Evolutionary conservation across 2,329 filamentous ascomycete species (phyloP).

Genomic region (Colletotrichum australisinense): DNA sequence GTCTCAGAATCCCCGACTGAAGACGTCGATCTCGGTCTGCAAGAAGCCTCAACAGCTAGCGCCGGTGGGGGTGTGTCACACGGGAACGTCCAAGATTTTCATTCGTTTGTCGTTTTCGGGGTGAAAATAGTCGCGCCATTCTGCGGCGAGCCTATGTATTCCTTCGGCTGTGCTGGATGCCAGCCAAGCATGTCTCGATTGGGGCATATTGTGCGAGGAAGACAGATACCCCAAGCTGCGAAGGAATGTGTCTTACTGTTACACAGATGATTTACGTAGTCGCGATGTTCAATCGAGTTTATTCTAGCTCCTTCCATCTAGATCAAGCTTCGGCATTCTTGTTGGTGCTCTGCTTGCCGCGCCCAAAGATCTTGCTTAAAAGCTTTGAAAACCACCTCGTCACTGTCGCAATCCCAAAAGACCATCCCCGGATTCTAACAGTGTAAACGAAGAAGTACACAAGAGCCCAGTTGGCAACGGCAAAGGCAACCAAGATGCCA

Average conservation of each 20-base stretch:
- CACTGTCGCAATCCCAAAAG: conserved; percentile 62
- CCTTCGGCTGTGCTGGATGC: neutral
- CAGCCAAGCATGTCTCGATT: no score
- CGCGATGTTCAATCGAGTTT: neutral
- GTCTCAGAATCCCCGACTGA: neutral
- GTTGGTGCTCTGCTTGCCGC: neutral
- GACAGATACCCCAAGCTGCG: no score
- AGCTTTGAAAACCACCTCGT: neutral
- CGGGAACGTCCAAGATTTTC: neutral
- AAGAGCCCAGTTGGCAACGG: conserved; percentile 75
- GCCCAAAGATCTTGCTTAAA: neutral
- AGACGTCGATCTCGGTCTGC: neutral
- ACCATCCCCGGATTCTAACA: conserved; percentile 76
- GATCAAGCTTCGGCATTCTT: neutral
- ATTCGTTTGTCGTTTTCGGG: neutral
- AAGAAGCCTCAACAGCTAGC: neutral
- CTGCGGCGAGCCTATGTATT: neutral
- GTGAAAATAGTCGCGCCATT: neutral
- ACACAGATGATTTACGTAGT: no score
- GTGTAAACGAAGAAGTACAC: conserved; percentile 85
- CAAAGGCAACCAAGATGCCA: conserved; percentile 79
- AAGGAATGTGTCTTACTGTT: no score
- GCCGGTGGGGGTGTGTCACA: neutral
- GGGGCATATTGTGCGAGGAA: no score
- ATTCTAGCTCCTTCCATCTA: neutral